A percentile compares a stretch with the other conserved stretches of the same genome.
These are phyloP conservation scores for Phaffomyces antillensis DNA, from an alignment of 805 yeast genomes.

Conservation along the genomic window DNA sequence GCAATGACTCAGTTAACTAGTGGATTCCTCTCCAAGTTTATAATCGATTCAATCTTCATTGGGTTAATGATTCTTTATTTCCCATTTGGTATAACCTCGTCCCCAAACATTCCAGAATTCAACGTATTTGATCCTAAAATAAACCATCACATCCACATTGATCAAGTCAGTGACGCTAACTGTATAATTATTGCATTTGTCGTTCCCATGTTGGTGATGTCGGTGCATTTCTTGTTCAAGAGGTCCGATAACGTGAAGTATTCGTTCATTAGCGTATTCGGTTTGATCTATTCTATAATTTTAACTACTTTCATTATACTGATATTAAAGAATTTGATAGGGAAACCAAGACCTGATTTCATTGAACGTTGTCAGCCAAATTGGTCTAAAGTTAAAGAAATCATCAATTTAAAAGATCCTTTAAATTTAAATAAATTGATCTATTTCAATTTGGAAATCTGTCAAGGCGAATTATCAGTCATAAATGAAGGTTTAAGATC, in stretches of 20 bases:
- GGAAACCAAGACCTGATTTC: constrained; percentile 88
- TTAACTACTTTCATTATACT: constrained; percentile 11
- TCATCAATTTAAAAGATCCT: constrained; percentile 6
- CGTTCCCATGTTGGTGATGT: neutral
- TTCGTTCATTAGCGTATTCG: constrained; percentile 6
- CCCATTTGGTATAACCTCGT: constrained; percentile 3
- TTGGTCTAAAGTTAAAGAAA: constrained; percentile 6
- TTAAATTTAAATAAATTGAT: constrained; percentile 2
- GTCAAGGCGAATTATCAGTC: constrained; percentile 38
- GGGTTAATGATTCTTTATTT: neutral
- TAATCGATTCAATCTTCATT: constrained; percentile 3
- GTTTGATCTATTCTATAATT: constrained; percentile 4
- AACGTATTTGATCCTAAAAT: constrained; percentile 10
- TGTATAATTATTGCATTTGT: neutral
- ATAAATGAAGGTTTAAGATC: constrained; percentile 69
- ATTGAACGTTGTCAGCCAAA: constrained; percentile 73
- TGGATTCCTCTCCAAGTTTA: constrained; percentile 3
- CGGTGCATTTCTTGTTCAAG: constrained; percentile 1
- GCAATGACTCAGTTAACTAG: constrained; percentile 1
- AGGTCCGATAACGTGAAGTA: constrained; percentile 3
- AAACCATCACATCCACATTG: constrained; percentile 1
- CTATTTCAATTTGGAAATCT: constrained; percentile 36
- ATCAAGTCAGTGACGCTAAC: constrained; percentile 4
- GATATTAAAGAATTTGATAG: constrained; percentile 70
- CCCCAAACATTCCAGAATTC: constrained; percentile 5